Evolutionary conservation across 306 rosid genomes (phyloP), one percentile per base, ranked within the genome.

Genomic region (Medicago lupulina): DNA sequence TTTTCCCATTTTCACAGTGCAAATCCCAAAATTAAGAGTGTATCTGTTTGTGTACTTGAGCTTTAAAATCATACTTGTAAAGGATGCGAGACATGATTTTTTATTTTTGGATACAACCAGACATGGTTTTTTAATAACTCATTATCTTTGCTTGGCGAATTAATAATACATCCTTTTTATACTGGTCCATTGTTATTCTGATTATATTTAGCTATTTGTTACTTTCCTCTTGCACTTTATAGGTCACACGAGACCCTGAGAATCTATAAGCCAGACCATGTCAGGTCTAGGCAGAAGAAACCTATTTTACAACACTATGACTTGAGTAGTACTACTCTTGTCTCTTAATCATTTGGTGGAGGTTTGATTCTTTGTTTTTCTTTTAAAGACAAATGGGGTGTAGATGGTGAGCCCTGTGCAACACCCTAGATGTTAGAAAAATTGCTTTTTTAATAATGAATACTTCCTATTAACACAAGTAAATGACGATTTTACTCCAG

Each of bases 51-150:
- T 72, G 9, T 47, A 19, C 65, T 70, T 75, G 59, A 38, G 67
- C 53, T 55, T 64, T 72, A 40, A 70, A 75, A 43, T 71, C 76
- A 55, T 65, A 68, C 76, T 41, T 57, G 72, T 79, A 66, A 75
- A 79, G 81, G 81, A 78, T 67, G 73, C 58, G 39, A 50, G 63
- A 39, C 67, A 9, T 18, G 28, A 4, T 38, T 38, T 64, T 38
- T 17, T 9, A 21, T 50, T 66, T 68, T 4, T 58, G 1, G 18
- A 60, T 60, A 28, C 5, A 18, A 18, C 18, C 66, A 77, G 39
- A 39, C 60, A 9, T 40, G 28, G 31, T 39, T 39, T 64, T 39
- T 9, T 60, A 54, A 77, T 28, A 60, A 67, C 21, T 57, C 19
- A 28, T 77, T 17, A 41, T 74, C 76, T 78, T 78, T 82, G 67